These are phyloP conservation scores for Tolypocladium cylindrosporum DNA, from an alignment of 2,329 filamentous ascomycete species.

Conservation along the genomic window DNA sequence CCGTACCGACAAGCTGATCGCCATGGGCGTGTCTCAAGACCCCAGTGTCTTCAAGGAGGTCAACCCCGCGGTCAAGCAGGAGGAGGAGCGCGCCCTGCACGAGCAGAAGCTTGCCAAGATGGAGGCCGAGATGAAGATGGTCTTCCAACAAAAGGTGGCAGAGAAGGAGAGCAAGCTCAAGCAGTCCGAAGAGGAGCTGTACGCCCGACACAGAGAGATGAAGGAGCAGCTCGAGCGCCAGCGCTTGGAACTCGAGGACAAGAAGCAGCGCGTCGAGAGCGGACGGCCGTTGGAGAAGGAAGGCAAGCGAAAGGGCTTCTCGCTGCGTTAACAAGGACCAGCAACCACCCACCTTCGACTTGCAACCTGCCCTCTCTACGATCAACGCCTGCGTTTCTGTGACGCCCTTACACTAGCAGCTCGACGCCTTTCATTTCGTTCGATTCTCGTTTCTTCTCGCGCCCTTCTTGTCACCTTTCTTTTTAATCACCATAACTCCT, in stretches of 20 bases:
- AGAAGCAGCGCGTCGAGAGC: conserved; percentile 92
- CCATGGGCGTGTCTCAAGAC: conserved; percentile 97
- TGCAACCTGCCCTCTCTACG: conserved; percentile 26
- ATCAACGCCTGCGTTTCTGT: conserved; percentile 48
- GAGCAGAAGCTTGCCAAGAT: conserved; percentile 99
- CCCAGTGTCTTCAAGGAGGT: conserved; percentile 99
- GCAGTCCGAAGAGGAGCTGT: conserved; percentile 98
- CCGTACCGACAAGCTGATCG: conserved; percentile 96
- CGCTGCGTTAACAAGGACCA: conserved; percentile 67
- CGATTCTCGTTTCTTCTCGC: conserved; percentile 28
- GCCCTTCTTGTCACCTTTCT: conserved; percentile 22
- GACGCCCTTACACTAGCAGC: conserved; percentile 50
- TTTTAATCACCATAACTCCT: conserved; percentile 24
- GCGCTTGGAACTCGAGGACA: conserved; percentile 91
- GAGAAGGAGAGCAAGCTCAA: conserved; percentile 99
- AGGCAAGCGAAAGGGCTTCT: conserved; percentile 98
- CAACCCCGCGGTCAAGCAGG: conserved; percentile 99
- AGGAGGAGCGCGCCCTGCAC: conserved; percentile 95
- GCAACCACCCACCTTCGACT: conserved; percentile 10
- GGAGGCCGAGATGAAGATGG: conserved; percentile 99
- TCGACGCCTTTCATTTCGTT: conserved; percentile 42
- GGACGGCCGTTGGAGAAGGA: conserved; percentile 95
- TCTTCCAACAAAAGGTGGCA: conserved; percentile 99
- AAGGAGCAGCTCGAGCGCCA: conserved; percentile 98
- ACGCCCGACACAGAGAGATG: conserved; percentile 97